A percentile compares a stretch with the other conserved stretches of the same genome.
Evolutionary conservation across 331 rosid species (phyloP).

Genomic region (Prunus yedoensis): DNA sequence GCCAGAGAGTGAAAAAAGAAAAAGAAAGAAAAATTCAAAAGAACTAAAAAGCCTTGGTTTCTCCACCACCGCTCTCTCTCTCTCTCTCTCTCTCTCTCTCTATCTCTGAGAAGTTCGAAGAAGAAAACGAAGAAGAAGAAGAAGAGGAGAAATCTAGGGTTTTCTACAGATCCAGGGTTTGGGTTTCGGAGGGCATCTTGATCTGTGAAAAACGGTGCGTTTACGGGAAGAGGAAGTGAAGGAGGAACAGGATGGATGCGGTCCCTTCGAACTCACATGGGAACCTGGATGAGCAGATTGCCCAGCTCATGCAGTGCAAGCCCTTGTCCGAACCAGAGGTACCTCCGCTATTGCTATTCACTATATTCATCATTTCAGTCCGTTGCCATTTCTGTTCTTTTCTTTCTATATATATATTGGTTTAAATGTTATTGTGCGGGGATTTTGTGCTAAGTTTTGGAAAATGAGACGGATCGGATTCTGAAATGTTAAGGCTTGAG

Average conservation of each 20-base stretch:
- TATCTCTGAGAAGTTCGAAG: not conserved
- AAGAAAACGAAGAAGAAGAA: conserved; percentile 3
- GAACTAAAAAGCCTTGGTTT: conserved; percentile 28
- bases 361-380: no score
- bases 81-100: not conserved
- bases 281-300: conserved; percentile 87
- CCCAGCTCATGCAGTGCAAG: conserved; percentile 99
- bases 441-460: not conserved
- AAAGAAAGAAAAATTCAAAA: not conserved
- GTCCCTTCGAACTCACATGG: conserved; percentile 81
- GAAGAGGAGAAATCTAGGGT: conserved; percentile 29
- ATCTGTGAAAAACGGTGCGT: conserved; percentile 26
- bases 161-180: conserved; percentile 14
- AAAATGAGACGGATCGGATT: conserved; percentile 36
- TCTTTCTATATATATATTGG: not conserved
- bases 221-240: conserved; percentile 14
- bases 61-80: conserved; percentile 37
- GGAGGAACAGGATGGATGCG: conserved; percentile 59
- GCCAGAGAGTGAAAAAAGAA: conserved; percentile 24
- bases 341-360: not conserved
- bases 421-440: not conserved
- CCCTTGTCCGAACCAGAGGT: conserved; percentile 98
- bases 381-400: not conserved
- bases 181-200: conserved; percentile 45
- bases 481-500: conserved; percentile 12